phyloP scores from a whole-genome alignment of 441 rosid species.

The California macrophylla region DNA sequence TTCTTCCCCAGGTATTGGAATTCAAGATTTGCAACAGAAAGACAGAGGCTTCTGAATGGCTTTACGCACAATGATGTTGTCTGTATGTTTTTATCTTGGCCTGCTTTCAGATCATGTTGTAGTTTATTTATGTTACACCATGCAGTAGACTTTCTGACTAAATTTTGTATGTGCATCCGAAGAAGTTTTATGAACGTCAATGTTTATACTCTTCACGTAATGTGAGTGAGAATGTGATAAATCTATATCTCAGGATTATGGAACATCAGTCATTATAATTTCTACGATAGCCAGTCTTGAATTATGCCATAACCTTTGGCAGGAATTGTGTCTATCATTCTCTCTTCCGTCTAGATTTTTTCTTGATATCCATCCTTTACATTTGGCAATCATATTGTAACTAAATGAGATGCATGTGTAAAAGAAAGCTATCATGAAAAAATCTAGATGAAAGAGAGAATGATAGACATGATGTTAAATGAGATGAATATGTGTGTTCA shows the following conservation, averaged over 20 bases:
- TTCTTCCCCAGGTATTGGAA: constrained; percentile 69
- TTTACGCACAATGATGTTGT: constrained; percentile 60
- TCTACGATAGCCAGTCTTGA: not conserved
- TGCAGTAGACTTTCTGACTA: not conserved
- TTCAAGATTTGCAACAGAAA: constrained; percentile 79
- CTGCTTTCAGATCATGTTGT: constrained; percentile 17
- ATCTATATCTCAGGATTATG: not conserved
- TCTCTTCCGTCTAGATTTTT: not conserved
- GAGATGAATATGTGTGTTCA: not conserved
- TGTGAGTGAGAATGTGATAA: not conserved
- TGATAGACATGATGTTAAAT: no score
- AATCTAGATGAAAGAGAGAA: no score
- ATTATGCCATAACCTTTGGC: not conserved
- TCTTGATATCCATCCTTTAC: not conserved
- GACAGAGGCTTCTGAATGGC: constrained; percentile 63
- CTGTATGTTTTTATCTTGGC: constrained; percentile 46
- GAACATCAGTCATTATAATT: not conserved
- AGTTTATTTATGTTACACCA: not conserved
- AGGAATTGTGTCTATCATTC: not conserved
- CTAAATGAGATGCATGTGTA: constrained; percentile 12
- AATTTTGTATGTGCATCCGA: not conserved
- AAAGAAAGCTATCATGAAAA: no score
- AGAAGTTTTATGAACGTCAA: not conserved
- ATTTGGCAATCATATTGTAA: not conserved
- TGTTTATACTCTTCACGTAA: not conserved